Evolutionary conservation across 2,329 filamentous ascomycete genomes (phyloP).

Genomic region (Penicillium sp.): DNA sequence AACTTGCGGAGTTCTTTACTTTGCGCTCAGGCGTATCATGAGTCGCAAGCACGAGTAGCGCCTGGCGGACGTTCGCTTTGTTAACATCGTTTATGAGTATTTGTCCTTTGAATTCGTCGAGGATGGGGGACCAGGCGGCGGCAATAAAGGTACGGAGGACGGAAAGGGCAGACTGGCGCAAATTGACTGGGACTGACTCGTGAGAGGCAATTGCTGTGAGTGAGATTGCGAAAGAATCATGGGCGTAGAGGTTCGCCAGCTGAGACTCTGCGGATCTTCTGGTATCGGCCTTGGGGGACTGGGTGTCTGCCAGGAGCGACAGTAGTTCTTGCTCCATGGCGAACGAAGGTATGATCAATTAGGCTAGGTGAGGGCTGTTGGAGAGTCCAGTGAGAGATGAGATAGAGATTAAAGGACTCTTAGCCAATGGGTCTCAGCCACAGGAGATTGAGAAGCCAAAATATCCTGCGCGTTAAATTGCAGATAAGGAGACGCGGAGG

Average conservation of each 20-base stretch:
- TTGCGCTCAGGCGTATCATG: constrained; percentile 72
- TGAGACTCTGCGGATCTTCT: constrained; percentile 85
- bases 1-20: constrained; percentile 85
- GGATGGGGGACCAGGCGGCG: constrained; percentile 75
- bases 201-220: constrained; percentile 80
- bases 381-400: not conserved
- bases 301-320: constrained; percentile 81
- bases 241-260: constrained; percentile 67
- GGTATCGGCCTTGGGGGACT: constrained; percentile 70
- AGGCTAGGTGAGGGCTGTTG: not conserved
- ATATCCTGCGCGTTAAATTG: constrained; percentile 13
- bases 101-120: constrained; percentile 67
- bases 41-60: constrained; percentile 74
- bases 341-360: constrained; percentile 10
- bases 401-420: not conserved
- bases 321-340: constrained; percentile 91
- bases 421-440: constrained; percentile 1
- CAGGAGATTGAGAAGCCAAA: constrained; percentile 7
- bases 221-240: constrained; percentile 71
- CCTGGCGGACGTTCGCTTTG: constrained; percentile 70
- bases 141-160: constrained; percentile 80
- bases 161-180: constrained; percentile 80
- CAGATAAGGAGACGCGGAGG: constrained; percentile 20
- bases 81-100: constrained; percentile 70
- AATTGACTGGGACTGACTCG: constrained; percentile 66